Conservation (phyloP, 2,329 filamentous ascomycete species). For the Diaporthe sp. region DNA sequence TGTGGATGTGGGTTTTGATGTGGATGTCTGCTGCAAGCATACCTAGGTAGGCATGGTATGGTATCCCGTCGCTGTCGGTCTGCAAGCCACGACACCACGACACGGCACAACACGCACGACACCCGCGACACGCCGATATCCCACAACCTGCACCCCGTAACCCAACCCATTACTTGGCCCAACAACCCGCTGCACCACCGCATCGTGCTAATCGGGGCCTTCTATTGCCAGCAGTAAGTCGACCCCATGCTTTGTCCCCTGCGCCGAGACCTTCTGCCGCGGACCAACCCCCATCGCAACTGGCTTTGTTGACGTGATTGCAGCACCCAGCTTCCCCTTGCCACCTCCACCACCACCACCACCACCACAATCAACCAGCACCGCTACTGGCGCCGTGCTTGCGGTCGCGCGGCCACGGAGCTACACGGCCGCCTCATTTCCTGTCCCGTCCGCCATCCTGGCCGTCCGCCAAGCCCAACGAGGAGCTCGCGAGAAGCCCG, state of each 20-base stretch:
- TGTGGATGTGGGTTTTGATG: slow-evolving; percentile 19
- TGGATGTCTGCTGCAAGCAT: slow-evolving; percentile 16
- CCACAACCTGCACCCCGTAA: slow-evolving; percentile 2
- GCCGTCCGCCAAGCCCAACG: neutral
- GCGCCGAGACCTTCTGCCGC: slow-evolving; percentile 17
- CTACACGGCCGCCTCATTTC: slow-evolving; percentile 11
- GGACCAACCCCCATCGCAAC: slow-evolving; percentile 28
- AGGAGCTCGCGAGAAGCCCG: neutral
- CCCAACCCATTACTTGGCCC: neutral
- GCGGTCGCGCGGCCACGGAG: slow-evolving; percentile 5
- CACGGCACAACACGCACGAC: slow-evolving; percentile 7
- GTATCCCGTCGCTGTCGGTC: slow-evolving; percentile 22
- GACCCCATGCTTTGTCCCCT: neutral
- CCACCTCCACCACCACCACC: neutral
- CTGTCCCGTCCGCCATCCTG: slow-evolving; percentile 11
- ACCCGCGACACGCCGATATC: slow-evolving; percentile 1
- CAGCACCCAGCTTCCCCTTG: slow-evolving; percentile 27
- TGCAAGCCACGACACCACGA: slow-evolving; percentile 27
- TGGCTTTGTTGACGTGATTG: slow-evolving; percentile 39
- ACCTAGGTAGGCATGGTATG: slow-evolving; percentile 29
- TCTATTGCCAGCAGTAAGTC: slow-evolving; percentile 7
- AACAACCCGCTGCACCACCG: slow-evolving; percentile 4
- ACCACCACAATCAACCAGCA: neutral
- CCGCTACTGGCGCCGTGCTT: neutral
- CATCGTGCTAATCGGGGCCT: neutral